Base-by-base conservation (phyloP, 345 rosid genomes). In the Eutrema heterophyllum region DNA sequence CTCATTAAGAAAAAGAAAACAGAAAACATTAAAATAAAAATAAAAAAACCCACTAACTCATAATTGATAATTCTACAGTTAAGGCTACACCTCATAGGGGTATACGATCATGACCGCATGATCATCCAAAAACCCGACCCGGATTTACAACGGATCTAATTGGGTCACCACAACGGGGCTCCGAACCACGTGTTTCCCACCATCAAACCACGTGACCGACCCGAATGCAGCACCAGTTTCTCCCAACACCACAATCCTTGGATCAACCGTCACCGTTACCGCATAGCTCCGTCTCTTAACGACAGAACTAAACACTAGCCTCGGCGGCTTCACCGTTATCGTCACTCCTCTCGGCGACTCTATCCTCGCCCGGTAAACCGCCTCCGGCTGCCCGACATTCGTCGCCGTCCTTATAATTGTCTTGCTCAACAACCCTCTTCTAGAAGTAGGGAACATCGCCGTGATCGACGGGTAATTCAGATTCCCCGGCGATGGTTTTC, bases 401-500 rank as follows among this genome's bases (percentile, higher is more conserved):
- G 98, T 88, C 56, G 80, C 89, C 0, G 90, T 89, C 81, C 97
- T 61, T 6, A 87, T 58, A 39, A 94, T 78, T 0, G 72, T 70
- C 75, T 84, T 85, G 53, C 75, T 88, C 7, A 78, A 59, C 29
- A 65, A 50, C 1, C 85, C 87, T n/a, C 36, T 76, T 2, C 80
- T 69, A 2, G 81, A 45, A 33, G 79, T 84, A 5, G 88, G 73
- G 56, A 93, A 85, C 55, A 88, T n/a, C n/a, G 93, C 90, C 0
- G 83, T 84, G 10, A 94, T 68, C 7, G 97, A 91, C 1, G 96
- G 98, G 73, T 94, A 94, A 67, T 94, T 89, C 10, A 91, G 79
- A 72, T 87, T 87, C 70, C 83, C 93, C 1, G 93, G 88, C 45
- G 78, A 68, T 4, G 93, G 86, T 74, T 71, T 94, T 7, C 74